A percentile compares a stretch with the other conserved stretches of the same genome.
phyloP scores from a whole-genome alignment of 257 asterid genomes.

The Scutellaria minor region DNA sequence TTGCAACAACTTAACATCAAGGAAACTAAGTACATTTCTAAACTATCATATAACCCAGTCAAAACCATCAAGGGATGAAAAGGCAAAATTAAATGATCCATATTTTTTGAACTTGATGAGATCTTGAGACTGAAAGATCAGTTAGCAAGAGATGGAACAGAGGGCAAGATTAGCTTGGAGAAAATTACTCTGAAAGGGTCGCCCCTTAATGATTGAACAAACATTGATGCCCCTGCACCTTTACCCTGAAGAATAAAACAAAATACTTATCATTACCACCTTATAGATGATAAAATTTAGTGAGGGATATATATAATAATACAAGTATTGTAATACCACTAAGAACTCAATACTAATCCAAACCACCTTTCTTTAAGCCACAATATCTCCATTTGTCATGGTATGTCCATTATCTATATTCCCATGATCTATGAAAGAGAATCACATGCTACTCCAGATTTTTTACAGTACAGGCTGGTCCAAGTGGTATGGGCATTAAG shows the following conservation, averaged over 20 bases:
- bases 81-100: not conserved
- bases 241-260: constrained; percentile 66
- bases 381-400: not conserved
- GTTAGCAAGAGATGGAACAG: constrained; percentile 1
- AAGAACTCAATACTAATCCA: not conserved
- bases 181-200: constrained; percentile 87
- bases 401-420: not conserved
- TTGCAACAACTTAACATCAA: not conserved
- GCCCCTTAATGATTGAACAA: constrained; percentile 92
- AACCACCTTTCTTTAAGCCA: not conserved
- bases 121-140: constrained; percentile 26
- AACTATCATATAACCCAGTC: constrained; percentile 19
- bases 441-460: not conserved
- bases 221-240: constrained; percentile 89
- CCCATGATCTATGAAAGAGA: not conserved
- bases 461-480: not conserved
- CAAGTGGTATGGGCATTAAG: too few species aligned
- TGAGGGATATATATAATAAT: not conserved
- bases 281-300: constrained; percentile 15
- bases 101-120: constrained; percentile 9
- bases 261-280: constrained; percentile 5
- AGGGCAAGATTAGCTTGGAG: not conserved
- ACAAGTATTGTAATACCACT: too few species aligned
- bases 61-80: constrained; percentile 27
- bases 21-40: not conserved